A percentile compares a stretch with the other conserved stretches of the same genome.
phyloP scores from a whole-genome alignment of 176 grass and related monocot genomes.

The Triticum monococcum region DNA sequence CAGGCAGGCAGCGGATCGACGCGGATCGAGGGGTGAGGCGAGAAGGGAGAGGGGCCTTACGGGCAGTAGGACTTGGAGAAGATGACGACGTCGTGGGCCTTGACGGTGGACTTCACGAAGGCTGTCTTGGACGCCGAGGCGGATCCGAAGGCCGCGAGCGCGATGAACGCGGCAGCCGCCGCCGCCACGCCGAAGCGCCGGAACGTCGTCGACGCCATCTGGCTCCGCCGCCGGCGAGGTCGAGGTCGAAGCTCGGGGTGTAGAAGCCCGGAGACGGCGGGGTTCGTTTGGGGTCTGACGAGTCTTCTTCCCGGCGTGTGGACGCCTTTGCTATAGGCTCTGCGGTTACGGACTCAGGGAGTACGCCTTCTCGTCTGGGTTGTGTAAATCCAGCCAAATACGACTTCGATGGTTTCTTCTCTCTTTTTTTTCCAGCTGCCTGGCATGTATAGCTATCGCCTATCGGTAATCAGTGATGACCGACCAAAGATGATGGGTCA shows the following conservation, averaged over 20 bases:
- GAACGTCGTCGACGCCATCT: constrained; percentile 42
- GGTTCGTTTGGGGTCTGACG: background rate
- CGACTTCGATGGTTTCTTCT: too few relatives aligned
- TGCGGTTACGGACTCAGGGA: background rate
- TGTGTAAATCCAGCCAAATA: too few relatives aligned
- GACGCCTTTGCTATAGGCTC: background rate
- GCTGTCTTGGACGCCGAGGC: constrained; percentile 41
- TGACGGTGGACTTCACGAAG: constrained; percentile 68
- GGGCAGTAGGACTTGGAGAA: constrained; percentile 87
- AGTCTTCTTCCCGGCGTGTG: background rate
- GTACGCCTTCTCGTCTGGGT: too few relatives aligned
- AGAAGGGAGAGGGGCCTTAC: constrained; percentile 13
- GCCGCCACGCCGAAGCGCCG: constrained; percentile 26
- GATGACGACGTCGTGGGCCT: constrained; percentile 66
- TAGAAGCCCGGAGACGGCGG: background rate
- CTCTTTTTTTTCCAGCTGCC: too few relatives aligned
- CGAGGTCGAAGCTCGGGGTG: background rate
- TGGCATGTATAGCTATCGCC: too few relatives aligned
- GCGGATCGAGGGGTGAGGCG: background rate
- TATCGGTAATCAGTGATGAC: too few relatives aligned
- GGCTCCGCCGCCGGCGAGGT: constrained; percentile 33
- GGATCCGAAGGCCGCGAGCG: constrained; percentile 45
- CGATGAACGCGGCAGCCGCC: constrained; percentile 32
- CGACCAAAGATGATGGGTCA: too few relatives aligned
- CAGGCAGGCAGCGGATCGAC: background rate